phyloP scores from a whole-genome alignment of 73 alveolate genomes.

The Paramecium biaurelia region DNA sequence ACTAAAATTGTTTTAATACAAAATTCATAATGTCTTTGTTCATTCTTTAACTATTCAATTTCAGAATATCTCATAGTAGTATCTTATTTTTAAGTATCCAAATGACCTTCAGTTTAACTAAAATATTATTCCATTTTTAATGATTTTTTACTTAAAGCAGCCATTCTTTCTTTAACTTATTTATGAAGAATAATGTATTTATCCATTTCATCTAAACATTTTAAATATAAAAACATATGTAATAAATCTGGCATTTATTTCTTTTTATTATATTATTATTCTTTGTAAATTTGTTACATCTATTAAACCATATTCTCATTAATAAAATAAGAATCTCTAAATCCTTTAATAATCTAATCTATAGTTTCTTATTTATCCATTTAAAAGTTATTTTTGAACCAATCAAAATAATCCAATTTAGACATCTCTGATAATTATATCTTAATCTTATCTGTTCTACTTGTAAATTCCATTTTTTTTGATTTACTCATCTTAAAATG shows the following conservation, averaged over 20 bases:
- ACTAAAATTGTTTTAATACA: neutral
- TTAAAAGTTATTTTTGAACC: neutral
- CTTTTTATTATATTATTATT: neutral
- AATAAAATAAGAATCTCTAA: neutral
- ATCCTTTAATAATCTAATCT: constrained; percentile 18
- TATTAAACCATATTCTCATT: neutral
- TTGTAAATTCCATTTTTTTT: neutral
- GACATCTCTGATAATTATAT: neutral
- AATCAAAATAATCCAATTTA: neutral
- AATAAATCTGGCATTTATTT: constrained; percentile 30
- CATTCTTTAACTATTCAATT: neutral
- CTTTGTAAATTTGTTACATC: neutral
- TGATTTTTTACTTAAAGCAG: neutral
- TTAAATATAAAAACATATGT: neutral
- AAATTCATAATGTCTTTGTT: neutral
- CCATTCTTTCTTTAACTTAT: neutral
- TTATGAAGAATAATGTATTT: neutral
- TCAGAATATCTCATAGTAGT: neutral
- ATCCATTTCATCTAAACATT: constrained; percentile 47
- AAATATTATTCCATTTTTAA: neutral
- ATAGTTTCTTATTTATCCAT: neutral
- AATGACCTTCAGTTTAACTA: neutral
- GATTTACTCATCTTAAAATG: neutral
- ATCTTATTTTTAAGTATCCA: neutral
- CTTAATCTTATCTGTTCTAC: neutral